These are phyloP conservation scores for Blastomyces silverae DNA, from an alignment of 2,329 filamentous ascomycete genomes.

Conservation along the genomic window DNA sequence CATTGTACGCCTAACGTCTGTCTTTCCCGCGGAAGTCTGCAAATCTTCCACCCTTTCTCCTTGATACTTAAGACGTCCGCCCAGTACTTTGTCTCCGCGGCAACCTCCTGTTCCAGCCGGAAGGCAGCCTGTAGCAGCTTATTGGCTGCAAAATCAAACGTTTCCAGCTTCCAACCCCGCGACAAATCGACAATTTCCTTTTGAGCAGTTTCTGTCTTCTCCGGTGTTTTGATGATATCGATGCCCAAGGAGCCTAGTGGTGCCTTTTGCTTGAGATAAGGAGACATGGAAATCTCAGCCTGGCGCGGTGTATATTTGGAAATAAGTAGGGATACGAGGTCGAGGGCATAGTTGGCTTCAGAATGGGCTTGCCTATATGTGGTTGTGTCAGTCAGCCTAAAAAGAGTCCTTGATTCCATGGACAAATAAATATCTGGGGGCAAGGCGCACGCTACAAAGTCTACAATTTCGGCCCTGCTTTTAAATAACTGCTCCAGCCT, in stretches of 20 bases:
- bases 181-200: slow-evolving; percentile 50
- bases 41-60: slow-evolving; percentile 79
- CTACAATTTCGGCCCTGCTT: slow-evolving; percentile 40
- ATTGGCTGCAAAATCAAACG: slow-evolving; percentile 66
- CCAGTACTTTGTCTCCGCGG: slow-evolving; percentile 82
- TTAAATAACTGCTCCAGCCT: slow-evolving; percentile 40
- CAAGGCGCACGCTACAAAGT: slow-evolving; percentile 37
- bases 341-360: slow-evolving; percentile 59
- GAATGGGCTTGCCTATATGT: slow-evolving; percentile 39
- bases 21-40: slow-evolving; percentile 63
- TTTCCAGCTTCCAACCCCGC: slow-evolving; percentile 69
- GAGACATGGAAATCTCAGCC: slow-evolving; percentile 63
- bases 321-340: slow-evolving; percentile 74
- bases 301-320: slow-evolving; percentile 72
- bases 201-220: slow-evolving; percentile 49
- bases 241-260: slow-evolving; percentile 68
- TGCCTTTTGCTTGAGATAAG: slow-evolving; percentile 60
- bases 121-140: slow-evolving; percentile 65
- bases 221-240: slow-evolving; percentile 57
- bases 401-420: not conserved
- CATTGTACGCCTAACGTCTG: slow-evolving; percentile 78
- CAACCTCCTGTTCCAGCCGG: slow-evolving; percentile 68
- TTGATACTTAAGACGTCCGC: slow-evolving; percentile 73
- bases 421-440: not conserved
- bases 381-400: slow-evolving; percentile 2